Base-by-base conservation (phyloP, 345 rosid genomes). In the Atalantia buxifolia region DNA sequence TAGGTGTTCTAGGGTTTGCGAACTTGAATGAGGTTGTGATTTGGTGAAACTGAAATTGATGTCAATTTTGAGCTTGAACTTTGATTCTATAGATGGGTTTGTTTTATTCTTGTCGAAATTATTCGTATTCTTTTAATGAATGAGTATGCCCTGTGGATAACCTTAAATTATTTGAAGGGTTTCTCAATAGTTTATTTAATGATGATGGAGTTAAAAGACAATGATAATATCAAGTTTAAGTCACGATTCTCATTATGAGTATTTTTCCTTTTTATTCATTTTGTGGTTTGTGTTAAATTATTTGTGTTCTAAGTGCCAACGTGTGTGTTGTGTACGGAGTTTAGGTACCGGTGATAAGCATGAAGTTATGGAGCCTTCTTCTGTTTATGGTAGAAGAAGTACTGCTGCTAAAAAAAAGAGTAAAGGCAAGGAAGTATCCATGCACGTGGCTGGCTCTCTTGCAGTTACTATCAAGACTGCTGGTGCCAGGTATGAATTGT, bases 361-460 rank as follows among this genome's bases (percentile, higher is more conserved):
- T 77, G 73, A 57, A 57, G 19, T 60, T 62, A 50, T 50, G 12
- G 88, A 81, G 87, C 88, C 85, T 22, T n/a, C 66, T 72, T 78
- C 89, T 0, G 82, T 88, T 77, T 85, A 85, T 84, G 66, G 78
- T 27, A 66, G 87, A 80, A 83, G 83, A 78, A 79, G 77, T 57
- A 60, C 81, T 63, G 78, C 86, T 42, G 74, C 65, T 57, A 86
- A 68, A 48, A 78, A 79, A 72, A 86, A 78, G 87, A 69, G 35
- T 76, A 87, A 84, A 78, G 85, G 69, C 59, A 83, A 84, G 80
- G 81, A 76, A 66, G 42, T 85, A 63, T 81, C 79, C 60, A 76
- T 50, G 72, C 76, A 84, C 18, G 19, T 55, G n/a, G 30, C 81
- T 60, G 73, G 80, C 56, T 78, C 83, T 76, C 86, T 75, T 69